Base-by-base conservation (phyloP, 805 yeast genomes). In the Hanseniaspora opuntiae region DNA sequence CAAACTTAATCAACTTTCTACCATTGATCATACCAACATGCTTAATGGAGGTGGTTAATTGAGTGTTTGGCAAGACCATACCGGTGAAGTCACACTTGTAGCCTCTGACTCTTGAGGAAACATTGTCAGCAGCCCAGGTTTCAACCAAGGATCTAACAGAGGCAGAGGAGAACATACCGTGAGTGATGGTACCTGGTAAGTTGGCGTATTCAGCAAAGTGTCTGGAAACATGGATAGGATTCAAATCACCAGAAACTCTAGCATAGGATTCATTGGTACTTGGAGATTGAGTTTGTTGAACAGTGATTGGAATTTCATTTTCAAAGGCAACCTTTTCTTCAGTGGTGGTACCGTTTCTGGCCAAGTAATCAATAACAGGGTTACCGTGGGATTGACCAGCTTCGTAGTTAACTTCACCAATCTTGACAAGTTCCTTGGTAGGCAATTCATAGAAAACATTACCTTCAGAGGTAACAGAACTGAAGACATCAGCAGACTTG, bases 1-100 rank as follows among this genome's bases (percentile, higher is more conserved):
- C 93, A 61, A 93, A 87, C 75, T 86, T 86, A 66, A 93, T 79
- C 65, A 93, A 84, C 81, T 93, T 94, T 73, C 99, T 86, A 68
- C 99, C 99, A 64, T 90, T 93, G 66, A 93, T 87, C 99, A 93
- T 93, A 73, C 97, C 98, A 69, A 86, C 79, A 65, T 94, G 98
- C 71, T 89, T 95, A 62, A 93, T 77, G 58, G 82, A 79, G 40
- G 97, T 88, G 59, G 82, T 81, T 64, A 93, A 78, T 58, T 78
- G 81, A 66, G 90, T 95, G 69, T 90, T 90, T 62, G 99, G 99
- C 63, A 93, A 77, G 48, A 93, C 97, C 99, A 93, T 93, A 61
- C 96, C 96, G 50, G 84, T 87, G 67, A 93, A 93, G 63, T 76
- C 77, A 65, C 96, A 87, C 69, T 78, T 79, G 79, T 83, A 93